Evolutionary conservation across 2,329 filamentous ascomycete genomes (phyloP).

Genomic region (Xylariales sp.): DNA sequence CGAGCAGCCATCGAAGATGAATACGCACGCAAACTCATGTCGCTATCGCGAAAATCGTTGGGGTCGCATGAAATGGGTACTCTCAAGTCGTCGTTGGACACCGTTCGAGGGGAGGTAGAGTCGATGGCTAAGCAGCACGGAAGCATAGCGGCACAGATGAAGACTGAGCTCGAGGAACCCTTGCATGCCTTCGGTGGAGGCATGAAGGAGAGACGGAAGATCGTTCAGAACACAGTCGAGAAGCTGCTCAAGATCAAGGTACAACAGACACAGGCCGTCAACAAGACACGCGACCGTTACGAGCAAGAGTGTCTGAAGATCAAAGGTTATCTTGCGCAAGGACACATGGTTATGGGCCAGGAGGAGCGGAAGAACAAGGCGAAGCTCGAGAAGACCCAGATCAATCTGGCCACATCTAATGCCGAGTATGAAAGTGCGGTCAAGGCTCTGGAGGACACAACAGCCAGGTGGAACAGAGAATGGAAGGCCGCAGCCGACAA

Average conservation of each 20-base stretch:
- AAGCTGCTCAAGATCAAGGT: conserved; percentile 90
- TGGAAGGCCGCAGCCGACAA: conserved; percentile 99
- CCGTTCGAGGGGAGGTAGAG: conserved; percentile 83
- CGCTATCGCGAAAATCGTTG: conserved; percentile 79
- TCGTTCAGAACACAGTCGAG: conserved; percentile 89
- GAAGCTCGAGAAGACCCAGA: conserved; percentile 97
- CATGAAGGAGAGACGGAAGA: conserved; percentile 95
- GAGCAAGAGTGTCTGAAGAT: conserved; percentile 98
- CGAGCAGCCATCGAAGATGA: conserved; percentile 95
- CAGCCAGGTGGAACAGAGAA: conserved; percentile 91
- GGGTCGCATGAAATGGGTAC: conserved; percentile 85
- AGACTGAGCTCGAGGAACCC: conserved; percentile 90
- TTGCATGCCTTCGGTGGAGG: conserved; percentile 85
- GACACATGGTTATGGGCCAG: conserved; percentile 99
- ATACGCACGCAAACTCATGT: conserved; percentile 83
- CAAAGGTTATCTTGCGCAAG: conserved; percentile 96
- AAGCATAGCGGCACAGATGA: conserved; percentile 89
- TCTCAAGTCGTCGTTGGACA: conserved; percentile 78
- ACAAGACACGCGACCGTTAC: conserved; percentile 93
- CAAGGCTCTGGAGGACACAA: conserved; percentile 92
- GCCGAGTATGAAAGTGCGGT: conserved; percentile 90
- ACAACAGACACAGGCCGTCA: conserved; percentile 84
- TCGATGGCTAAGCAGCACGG: conserved; percentile 92
- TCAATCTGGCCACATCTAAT: conserved; percentile 86
- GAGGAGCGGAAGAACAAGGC: conserved; percentile 99